Evolutionary conservation across 306 rosid species (phyloP).

Genomic region (Malus fusca): DNA sequence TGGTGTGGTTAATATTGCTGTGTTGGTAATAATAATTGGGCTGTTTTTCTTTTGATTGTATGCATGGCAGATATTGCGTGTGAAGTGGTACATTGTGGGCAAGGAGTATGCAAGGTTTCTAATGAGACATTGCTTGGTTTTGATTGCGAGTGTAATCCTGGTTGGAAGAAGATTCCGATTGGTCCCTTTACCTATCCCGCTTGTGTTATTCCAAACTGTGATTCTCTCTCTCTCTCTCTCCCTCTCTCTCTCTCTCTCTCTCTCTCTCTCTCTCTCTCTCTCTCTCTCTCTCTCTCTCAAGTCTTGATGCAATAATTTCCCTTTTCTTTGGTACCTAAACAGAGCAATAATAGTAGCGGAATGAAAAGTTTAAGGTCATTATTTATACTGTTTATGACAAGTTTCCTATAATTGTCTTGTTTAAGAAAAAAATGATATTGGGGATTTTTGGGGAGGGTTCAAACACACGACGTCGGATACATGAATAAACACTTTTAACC

Average conservation of each 20-base stretch:
- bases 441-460: not conserved
- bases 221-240: not conserved
- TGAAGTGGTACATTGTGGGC: conserved; percentile 21
- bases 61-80: conserved; percentile 10
- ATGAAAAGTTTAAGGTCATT: no score
- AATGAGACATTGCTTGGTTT: conserved; percentile 23
- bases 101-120: conserved; percentile 35
- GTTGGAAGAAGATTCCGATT: conserved; percentile 20
- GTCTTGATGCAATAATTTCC: not conserved
- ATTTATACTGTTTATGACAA: not conserved
- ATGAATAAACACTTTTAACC: not conserved
- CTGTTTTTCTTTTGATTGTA: not conserved
- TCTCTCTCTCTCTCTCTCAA: not conserved
- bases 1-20: not conserved
- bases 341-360: no score
- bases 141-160: conserved; percentile 31
- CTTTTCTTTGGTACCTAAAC: no score
- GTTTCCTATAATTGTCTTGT: not conserved
- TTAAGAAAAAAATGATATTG: not conserved
- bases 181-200: conserved; percentile 19
- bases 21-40: not conserved
- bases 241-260: not conserved
- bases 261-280: not conserved
- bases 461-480: no score
- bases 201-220: conserved; percentile 34